These are phyloP conservation scores for Malus orientalis DNA, from an alignment of 306 rosid species.

Conservation along the genomic window DNA sequence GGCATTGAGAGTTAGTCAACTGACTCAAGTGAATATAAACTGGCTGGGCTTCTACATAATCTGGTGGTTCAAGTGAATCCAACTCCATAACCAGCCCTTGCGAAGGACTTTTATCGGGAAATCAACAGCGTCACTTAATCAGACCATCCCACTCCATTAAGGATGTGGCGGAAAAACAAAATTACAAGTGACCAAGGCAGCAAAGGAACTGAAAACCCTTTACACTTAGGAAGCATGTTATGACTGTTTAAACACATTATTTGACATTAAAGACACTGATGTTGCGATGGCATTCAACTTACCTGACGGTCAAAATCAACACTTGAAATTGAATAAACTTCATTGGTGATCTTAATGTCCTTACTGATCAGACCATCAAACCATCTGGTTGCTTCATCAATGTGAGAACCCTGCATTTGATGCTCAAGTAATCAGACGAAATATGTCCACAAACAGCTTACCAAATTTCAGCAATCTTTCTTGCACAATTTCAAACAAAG, in stretches of 20 bases:
- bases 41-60: not conserved
- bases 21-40: not conserved
- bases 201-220: not conserved
- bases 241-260: not conserved
- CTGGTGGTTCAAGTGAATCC: not conserved
- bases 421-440: slow-evolving; percentile 12
- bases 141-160: not conserved
- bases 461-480: not conserved
- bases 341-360: slow-evolving; percentile 61
- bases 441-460: not conserved
- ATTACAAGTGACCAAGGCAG: not conserved
- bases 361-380: slow-evolving; percentile 63
- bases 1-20: not conserved
- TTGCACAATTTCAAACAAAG: not conserved
- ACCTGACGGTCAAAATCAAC: slow-evolving; percentile 96
- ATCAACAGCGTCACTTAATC: not conserved
- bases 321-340: slow-evolving; percentile 67
- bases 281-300: not conserved
- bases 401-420: slow-evolving; percentile 43
- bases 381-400: slow-evolving; percentile 54
- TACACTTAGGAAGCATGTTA: not conserved
- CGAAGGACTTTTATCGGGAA: not conserved
- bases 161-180: not conserved
- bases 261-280: not conserved
- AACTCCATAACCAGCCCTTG: not conserved